These are phyloP conservation scores for Cyanidioschyzon merolae DNA, from an alignment of 23 red algal species.

Conservation along the genomic window DNA sequence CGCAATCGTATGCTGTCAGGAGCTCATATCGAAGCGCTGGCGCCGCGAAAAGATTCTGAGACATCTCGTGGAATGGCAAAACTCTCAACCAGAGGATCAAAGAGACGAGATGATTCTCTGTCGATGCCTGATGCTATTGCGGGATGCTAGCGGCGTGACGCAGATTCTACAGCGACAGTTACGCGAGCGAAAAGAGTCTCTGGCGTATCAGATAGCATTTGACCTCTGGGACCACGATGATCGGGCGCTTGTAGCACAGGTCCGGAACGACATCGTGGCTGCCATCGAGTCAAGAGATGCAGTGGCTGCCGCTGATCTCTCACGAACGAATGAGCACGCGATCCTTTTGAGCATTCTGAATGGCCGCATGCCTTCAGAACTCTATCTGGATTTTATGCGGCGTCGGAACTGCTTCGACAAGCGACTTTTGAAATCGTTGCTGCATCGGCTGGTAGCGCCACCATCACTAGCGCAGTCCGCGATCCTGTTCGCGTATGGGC, in stretches of 20 bases:
- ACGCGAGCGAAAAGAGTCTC: constrained; percentile 6
- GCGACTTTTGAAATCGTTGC: constrained; percentile 70
- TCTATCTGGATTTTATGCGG: constrained; percentile 80
- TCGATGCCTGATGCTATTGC: constrained; percentile 57
- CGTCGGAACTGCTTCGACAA: constrained; percentile 64
- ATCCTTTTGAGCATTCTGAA: constrained; percentile 42
- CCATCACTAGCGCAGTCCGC: constrained; percentile 71
- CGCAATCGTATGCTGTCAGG: constrained; percentile 73
- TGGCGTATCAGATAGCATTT: constrained; percentile 76
- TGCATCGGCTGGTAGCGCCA: constrained; percentile 52
- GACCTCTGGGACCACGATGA: constrained; percentile 86
- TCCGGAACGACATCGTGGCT: neutral
- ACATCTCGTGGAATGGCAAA: constrained; percentile 38
- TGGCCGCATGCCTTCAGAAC: constrained; percentile 53
- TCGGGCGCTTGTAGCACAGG: constrained; percentile 32
- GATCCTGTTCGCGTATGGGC: constrained; percentile 75
- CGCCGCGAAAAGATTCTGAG: constrained; percentile 59
- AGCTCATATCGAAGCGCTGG: constrained; percentile 45
- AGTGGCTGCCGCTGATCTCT: neutral
- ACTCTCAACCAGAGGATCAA: neutral
- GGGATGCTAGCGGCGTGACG: constrained; percentile 61
- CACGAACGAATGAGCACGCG: neutral
- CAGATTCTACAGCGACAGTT: constrained; percentile 45
- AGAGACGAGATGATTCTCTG: constrained; percentile 41
- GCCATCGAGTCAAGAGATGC: too few relatives aligned